Evolutionary conservation across 441 rosid genomes (phyloP).

Genomic region (Daphne laureola): DNA sequence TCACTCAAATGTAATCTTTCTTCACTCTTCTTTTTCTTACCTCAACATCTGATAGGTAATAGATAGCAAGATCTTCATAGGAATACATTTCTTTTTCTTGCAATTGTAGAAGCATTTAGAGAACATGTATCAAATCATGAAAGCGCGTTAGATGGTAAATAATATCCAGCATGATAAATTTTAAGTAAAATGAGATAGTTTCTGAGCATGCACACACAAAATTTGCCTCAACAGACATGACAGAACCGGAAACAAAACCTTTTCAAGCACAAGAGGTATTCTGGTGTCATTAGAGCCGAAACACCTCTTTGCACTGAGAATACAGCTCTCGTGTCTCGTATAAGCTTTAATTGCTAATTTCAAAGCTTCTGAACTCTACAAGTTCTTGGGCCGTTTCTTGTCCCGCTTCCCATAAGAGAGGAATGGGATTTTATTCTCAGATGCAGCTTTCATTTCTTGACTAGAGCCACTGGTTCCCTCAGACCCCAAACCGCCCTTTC

Average conservation of each 20-base stretch:
- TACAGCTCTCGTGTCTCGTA: too few species aligned
- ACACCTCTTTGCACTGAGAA: too few species aligned
- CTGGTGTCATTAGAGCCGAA: too few species aligned
- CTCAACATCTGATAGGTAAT: conserved; percentile 18
- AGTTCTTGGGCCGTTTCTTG: conserved; percentile 28
- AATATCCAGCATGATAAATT: background rate
- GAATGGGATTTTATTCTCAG: conserved; percentile 30
- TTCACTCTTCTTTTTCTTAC: conserved; percentile 20
- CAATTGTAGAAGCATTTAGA: conserved; percentile 1
- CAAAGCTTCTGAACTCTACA: background rate
- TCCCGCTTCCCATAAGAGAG: conserved; percentile 34
- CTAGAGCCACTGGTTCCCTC: conserved; percentile 17
- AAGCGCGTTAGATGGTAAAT: conserved; percentile 14
- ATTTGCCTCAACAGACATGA: background rate
- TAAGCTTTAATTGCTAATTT: too few species aligned
- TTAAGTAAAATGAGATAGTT: conserved; percentile 1
- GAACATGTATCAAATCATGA: conserved; percentile 4
- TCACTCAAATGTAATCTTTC: conserved; percentile 19
- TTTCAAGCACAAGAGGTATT: too few species aligned
- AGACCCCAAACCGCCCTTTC: conserved; percentile 21
- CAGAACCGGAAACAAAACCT: background rate
- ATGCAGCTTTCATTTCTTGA: conserved; percentile 26
- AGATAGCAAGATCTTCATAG: conserved; percentile 17
- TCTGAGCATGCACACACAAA: conserved; percentile 4
- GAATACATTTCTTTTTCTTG: conserved; percentile 12